Evolutionary conservation across 257 asterid genomes (phyloP).

Genomic region (Schizonepeta tenuifolia): DNA sequence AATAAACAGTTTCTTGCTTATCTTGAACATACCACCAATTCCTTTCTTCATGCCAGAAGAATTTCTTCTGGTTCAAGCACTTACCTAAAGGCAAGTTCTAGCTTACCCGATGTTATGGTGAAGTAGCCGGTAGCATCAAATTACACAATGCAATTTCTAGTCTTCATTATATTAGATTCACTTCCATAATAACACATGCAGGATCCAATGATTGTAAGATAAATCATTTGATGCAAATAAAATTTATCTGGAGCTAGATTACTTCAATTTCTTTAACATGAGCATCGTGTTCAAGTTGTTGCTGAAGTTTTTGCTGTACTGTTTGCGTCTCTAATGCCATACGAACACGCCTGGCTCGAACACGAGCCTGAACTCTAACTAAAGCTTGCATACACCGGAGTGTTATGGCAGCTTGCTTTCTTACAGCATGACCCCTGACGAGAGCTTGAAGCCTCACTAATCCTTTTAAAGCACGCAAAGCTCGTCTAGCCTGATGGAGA

Average conservation of each 20-base stretch:
- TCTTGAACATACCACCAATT: background rate
- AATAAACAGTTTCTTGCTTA: slow-evolving; percentile 11
- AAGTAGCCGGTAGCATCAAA: slow-evolving; percentile 2
- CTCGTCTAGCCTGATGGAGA: slow-evolving; percentile 88
- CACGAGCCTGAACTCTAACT: slow-evolving; percentile 98
- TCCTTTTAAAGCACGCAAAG: slow-evolving; percentile 95
- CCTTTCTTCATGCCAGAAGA: background rate
- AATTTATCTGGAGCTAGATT: slow-evolving; percentile 34
- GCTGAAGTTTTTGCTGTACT: slow-evolving; percentile 69
- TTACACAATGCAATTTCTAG: background rate
- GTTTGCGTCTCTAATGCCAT: slow-evolving; percentile 87
- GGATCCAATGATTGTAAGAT: background rate
- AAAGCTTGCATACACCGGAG: slow-evolving; percentile 99
- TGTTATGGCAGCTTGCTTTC: slow-evolving; percentile 95
- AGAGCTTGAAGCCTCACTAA: slow-evolving; percentile 99
- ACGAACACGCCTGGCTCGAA: slow-evolving; percentile 96
- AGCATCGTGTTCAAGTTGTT: slow-evolving; percentile 75
- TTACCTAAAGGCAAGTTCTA: background rate
- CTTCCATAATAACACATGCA: slow-evolving; percentile 13
- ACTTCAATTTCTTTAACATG: slow-evolving; percentile 92
- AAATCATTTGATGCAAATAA: background rate
- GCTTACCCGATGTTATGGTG: slow-evolving; percentile 17
- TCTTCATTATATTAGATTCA: slow-evolving; percentile 18
- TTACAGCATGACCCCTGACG: slow-evolving; percentile 98
- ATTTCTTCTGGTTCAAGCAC: background rate